These are phyloP conservation scores for Sugiyamaella valdiviana DNA, from an alignment of 805 yeast genomes.

Conservation along the genomic window DNA sequence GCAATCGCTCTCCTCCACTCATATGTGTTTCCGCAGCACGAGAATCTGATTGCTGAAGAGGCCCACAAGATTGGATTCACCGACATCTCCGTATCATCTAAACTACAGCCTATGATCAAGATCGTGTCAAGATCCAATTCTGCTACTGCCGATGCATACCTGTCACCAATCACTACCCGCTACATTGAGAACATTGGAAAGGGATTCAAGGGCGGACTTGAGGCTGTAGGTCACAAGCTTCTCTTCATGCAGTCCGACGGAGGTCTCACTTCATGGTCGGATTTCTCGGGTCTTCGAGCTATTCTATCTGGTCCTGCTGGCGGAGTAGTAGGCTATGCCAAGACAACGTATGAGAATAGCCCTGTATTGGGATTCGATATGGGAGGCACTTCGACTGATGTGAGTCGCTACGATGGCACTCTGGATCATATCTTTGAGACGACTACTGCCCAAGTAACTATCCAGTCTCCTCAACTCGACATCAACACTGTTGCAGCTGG, in stretches of 20 bases:
- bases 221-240: conserved; percentile 31
- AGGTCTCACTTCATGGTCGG: conserved; percentile 77
- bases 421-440: conserved; percentile 79
- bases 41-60: conserved; percentile 47
- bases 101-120: conserved; percentile 74
- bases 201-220: conserved; percentile 52
- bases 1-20: conserved; percentile 71
- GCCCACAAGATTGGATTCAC: conserved; percentile 63
- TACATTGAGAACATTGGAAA: conserved; percentile 55
- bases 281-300: conserved; percentile 82
- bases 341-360: conserved; percentile 59
- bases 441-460: conserved; percentile 73
- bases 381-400: conserved; percentile 92
- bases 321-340: conserved; percentile 90
- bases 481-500: conserved; percentile 83
- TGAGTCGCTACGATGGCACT: conserved; percentile 62
- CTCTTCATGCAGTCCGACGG: conserved; percentile 94
- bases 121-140: conserved; percentile 71
- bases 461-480: conserved; percentile 79
- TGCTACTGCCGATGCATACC: conserved; percentile 73
- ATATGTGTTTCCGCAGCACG: conserved; percentile 69
- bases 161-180: conserved; percentile 69
- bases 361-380: conserved; percentile 80
- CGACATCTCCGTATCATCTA: conserved; percentile 61
- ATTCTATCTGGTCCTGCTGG: conserved; percentile 97